A percentile compares a stretch with the other conserved stretches of the same genome.
phyloP scores from a whole-genome alignment of 2,329 filamentous ascomycete genomes.

The Dactylonectria macrodidyma region DNA sequence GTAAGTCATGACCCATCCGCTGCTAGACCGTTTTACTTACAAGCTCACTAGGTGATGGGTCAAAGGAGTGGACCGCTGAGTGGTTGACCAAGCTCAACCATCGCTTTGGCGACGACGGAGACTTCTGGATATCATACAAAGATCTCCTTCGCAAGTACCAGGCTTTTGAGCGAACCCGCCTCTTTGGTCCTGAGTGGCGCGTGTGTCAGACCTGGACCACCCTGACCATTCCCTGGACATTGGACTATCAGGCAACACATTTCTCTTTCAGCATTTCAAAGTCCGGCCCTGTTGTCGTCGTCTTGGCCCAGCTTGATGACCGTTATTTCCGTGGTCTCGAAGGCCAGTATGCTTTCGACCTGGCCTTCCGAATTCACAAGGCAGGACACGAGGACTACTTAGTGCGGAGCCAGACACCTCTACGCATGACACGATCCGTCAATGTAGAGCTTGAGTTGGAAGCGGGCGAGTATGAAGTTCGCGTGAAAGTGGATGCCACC shows the following conservation, averaged over 20 bases:
- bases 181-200: conserved; percentile 70
- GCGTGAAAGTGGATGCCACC: conserved; percentile 81
- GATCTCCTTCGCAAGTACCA: conserved; percentile 73
- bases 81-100: conserved; percentile 82
- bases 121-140: conserved; percentile 73
- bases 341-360: conserved; percentile 69
- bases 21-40: conserved; percentile 33
- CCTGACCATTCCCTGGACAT: conserved; percentile 69
- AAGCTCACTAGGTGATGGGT: conserved; percentile 72
- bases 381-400: conserved; percentile 67
- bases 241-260: conserved; percentile 67
- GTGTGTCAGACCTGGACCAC: conserved; percentile 65
- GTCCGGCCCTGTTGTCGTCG: conserved; percentile 67
- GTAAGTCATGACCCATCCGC: conserved; percentile 46
- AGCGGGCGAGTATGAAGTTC: conserved; percentile 81
- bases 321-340: conserved; percentile 71
- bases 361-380: conserved; percentile 69
- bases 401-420: conserved; percentile 67
- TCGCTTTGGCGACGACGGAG: conserved; percentile 83
- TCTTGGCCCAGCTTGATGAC: conserved; percentile 70
- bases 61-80: conserved; percentile 86
- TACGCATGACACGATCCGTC: conserved; percentile 79
- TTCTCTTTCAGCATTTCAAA: conserved; percentile 67
- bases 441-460: conserved; percentile 84
- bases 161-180: conserved; percentile 70